Evolutionary conservation across 257 asterid genomes (phyloP).

Genomic region (Linderniella brevidens): DNA sequence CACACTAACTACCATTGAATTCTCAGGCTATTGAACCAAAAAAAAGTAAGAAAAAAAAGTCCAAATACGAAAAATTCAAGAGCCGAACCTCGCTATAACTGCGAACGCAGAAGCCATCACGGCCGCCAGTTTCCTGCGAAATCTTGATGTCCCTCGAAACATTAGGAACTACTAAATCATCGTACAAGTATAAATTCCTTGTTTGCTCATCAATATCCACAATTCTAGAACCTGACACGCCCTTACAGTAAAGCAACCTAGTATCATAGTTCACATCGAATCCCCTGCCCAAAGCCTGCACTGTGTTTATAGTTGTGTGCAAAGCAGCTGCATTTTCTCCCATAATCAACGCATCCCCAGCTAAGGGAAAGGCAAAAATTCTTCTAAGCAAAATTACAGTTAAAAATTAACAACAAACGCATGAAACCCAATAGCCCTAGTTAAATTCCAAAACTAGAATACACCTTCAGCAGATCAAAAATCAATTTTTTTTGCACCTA

Average conservation of each 20-base stretch:
- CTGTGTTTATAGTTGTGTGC: slow-evolving; percentile 55
- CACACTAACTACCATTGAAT: too few species aligned
- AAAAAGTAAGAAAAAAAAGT: slow-evolving; percentile 6
- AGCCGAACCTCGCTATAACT: slow-evolving; percentile 43
- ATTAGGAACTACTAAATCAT: slow-evolving; percentile 39
- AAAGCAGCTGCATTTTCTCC: slow-evolving; percentile 73
- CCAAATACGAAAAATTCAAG: background rate
- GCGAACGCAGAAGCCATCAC: slow-evolving; percentile 66
- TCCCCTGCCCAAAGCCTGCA: slow-evolving; percentile 80
- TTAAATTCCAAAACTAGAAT: too few species aligned
- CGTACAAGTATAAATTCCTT: slow-evolving; percentile 56
- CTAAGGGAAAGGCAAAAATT: too few species aligned
- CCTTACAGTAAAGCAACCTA: slow-evolving; percentile 76
- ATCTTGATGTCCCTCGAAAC: slow-evolving; percentile 52
- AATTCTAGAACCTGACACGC: slow-evolving; percentile 54
- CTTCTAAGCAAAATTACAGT: too few species aligned
- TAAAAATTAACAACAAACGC: too few species aligned
- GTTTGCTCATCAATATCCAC: slow-evolving; percentile 52
- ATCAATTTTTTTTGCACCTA: too few species aligned
- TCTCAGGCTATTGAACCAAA: background rate
- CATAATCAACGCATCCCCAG: slow-evolving; percentile 41
- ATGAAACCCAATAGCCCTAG: too few species aligned
- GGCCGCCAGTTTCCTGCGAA: slow-evolving; percentile 31
- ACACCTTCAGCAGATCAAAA: too few species aligned
- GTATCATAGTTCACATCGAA: slow-evolving; percentile 84